Conservation (phyloP, 345 rosid species). For the Eucalyptus sp. region DNA sequence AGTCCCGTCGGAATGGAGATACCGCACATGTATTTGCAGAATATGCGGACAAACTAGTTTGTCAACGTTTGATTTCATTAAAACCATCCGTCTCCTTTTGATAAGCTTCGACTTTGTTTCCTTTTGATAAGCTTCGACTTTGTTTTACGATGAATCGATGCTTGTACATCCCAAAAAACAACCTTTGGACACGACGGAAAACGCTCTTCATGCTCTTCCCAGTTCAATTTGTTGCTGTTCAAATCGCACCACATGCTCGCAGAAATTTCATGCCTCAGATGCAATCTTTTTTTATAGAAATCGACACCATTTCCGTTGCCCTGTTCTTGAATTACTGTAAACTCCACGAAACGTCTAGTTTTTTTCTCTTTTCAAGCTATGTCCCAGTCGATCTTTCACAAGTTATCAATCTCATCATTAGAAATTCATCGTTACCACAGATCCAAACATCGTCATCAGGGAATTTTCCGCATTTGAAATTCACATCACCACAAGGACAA, state of each 20-base stretch:
- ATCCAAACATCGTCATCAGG: neutral
- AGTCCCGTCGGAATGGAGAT: neutral
- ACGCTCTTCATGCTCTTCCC: neutral
- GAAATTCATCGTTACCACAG: neutral
- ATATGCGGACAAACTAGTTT: neutral
- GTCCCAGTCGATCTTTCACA: neutral
- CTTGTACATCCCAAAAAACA: neutral
- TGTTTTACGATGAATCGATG: neutral
- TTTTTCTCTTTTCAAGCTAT: neutral
- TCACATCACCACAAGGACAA: neutral
- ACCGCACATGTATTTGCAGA: neutral
- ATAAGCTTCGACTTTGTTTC: neutral
- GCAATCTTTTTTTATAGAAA: too few species aligned
- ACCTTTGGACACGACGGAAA: neutral
- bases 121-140: neutral
- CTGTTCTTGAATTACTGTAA: neutral
- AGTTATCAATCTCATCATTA: neutral
- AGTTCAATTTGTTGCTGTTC: neutral
- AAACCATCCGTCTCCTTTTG: neutral
- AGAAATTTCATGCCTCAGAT: too few species aligned
- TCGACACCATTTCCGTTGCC: neutral
- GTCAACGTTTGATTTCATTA: neutral
- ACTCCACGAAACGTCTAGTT: neutral
- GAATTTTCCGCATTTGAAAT: neutral
- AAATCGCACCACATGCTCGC: too few species aligned